phyloP scores from a whole-genome alignment of 2,329 filamentous ascomycete genomes.

The Cryphonectria japonica region DNA sequence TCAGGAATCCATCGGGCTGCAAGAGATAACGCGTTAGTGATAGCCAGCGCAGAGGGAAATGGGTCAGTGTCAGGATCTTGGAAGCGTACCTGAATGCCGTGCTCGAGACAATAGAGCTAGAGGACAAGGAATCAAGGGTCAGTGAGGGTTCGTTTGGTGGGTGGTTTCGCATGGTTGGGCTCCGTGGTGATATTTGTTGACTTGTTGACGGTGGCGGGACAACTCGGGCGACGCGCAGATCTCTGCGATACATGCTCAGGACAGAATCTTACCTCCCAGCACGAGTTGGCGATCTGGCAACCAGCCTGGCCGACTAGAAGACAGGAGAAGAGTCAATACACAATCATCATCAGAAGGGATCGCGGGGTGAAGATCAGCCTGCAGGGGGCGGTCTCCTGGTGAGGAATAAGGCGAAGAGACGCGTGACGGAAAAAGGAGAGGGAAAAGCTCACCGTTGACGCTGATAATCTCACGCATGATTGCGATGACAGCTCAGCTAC shows the following conservation, averaged over 20 bases:
- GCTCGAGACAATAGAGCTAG: conserved; percentile 99
- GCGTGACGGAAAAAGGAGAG: conserved; percentile 33
- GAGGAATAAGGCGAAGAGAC: conserved; percentile 39
- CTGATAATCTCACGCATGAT: conserved; percentile 99
- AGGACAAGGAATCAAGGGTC: conserved; percentile 32
- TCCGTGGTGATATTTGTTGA: conserved; percentile 25
- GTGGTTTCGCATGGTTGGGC: conserved; percentile 24
- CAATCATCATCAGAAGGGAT: conserved; percentile 21
- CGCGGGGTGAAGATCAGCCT: conserved; percentile 30
- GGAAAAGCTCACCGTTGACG: conserved; percentile 81
- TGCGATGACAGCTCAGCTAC: conserved; percentile 39
- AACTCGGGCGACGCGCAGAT: conserved; percentile 18
- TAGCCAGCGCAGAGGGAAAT: not conserved
- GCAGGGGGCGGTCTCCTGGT: conserved; percentile 44
- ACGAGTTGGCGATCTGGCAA: conserved; percentile 99
- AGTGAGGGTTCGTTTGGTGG: conserved; percentile 35
- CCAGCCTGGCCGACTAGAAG: conserved; percentile 94
- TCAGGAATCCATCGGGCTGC: conserved; percentile 97
- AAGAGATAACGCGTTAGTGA: conserved; percentile 40
- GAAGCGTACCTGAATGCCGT: conserved; percentile 89
- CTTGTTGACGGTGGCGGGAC: conserved; percentile 25
- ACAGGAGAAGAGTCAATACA: conserved; percentile 57
- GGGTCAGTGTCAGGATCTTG: conserved; percentile 3
- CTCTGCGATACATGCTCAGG: conserved; percentile 4
- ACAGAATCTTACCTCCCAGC: conserved; percentile 90